Evolutionary conservation across 352 stramenopile genomes (phyloP).

Genomic region (Pythium rhizo-oryzae): DNA sequence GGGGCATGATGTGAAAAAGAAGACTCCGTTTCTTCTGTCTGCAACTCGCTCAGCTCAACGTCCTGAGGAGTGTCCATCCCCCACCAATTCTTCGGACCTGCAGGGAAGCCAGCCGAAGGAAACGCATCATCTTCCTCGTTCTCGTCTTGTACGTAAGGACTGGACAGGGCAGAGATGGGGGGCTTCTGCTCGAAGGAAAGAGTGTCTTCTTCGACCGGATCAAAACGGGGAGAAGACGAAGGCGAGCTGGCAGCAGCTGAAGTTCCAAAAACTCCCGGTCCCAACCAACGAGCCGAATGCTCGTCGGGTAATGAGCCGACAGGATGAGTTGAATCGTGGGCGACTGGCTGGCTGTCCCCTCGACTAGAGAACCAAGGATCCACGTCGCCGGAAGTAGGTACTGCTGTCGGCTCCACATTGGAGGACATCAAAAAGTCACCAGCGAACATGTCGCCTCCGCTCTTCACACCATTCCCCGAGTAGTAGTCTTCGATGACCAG

Average conservation of each 20-base stretch:
- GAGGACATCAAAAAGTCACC: conserved; percentile 64
- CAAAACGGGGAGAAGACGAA: conserved; percentile 38
- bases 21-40: conserved; percentile 76
- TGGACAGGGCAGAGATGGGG: not conserved
- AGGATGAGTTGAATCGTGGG: conserved; percentile 27
- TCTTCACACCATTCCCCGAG: conserved; percentile 31
- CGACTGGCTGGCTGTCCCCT: not conserved
- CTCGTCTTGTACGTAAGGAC: conserved; percentile 25
- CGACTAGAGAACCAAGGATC: conserved; percentile 71
- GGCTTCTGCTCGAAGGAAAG: conserved; percentile 12
- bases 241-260: conserved; percentile 21
- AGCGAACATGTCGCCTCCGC: conserved; percentile 8
- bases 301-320: conserved; percentile 52
- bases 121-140: conserved; percentile 45
- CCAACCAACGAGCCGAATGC: conserved; percentile 68
- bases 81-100: conserved; percentile 78
- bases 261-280: conserved; percentile 18
- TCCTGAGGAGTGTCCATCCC: conserved; percentile 56
- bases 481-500: conserved; percentile 90
- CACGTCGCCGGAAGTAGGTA: conserved; percentile 14
- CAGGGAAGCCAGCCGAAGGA: conserved; percentile 54
- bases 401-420: conserved; percentile 19
- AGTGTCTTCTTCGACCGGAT: conserved; percentile 51
- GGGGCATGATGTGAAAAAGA: conserved; percentile 64
- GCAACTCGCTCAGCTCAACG: conserved; percentile 73